Evolutionary conservation across 805 yeast species (phyloP).

Genomic region (Wickerhamiella galacta): DNA sequence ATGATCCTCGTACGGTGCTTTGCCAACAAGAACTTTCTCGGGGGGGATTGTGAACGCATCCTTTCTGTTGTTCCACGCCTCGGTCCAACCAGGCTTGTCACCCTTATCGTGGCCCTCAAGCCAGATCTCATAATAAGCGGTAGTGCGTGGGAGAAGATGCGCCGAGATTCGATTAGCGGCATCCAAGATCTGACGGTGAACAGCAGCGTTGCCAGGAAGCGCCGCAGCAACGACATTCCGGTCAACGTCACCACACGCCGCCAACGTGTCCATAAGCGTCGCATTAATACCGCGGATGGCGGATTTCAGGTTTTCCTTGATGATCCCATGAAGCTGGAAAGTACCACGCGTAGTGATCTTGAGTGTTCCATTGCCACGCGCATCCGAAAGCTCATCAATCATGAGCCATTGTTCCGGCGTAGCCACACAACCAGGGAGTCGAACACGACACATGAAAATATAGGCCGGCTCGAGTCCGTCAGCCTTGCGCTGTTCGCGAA

Average conservation of each 20-base stretch:
- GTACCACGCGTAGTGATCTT: constrained; percentile 95
- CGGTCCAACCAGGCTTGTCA: constrained; percentile 51
- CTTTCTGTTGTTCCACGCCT: constrained; percentile 44
- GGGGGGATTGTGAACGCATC: constrained; percentile 61
- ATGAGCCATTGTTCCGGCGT: constrained; percentile 79
- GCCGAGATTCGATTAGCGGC: constrained; percentile 56
- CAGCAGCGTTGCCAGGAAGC: constrained; percentile 66
- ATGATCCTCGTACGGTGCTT: constrained; percentile 58
- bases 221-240: constrained; percentile 91
- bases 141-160: constrained; percentile 72
- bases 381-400: constrained; percentile 62
- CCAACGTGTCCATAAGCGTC: constrained; percentile 80
- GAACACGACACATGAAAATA: constrained; percentile 90
- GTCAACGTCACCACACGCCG: constrained; percentile 97
- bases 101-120: constrained; percentile 65
- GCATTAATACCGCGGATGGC: constrained; percentile 88
- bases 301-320: constrained; percentile 75
- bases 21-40: constrained; percentile 61
- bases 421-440: constrained; percentile 86
- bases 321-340: constrained; percentile 87
- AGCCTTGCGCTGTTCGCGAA: constrained; percentile 80
- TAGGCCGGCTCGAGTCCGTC: constrained; percentile 92
- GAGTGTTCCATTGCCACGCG: constrained; percentile 80
- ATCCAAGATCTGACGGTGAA: constrained; percentile 58
- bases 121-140: constrained; percentile 97